phyloP scores from a whole-genome alignment of 2,329 filamentous ascomycete species.

The Biscogniauxia marginata region DNA sequence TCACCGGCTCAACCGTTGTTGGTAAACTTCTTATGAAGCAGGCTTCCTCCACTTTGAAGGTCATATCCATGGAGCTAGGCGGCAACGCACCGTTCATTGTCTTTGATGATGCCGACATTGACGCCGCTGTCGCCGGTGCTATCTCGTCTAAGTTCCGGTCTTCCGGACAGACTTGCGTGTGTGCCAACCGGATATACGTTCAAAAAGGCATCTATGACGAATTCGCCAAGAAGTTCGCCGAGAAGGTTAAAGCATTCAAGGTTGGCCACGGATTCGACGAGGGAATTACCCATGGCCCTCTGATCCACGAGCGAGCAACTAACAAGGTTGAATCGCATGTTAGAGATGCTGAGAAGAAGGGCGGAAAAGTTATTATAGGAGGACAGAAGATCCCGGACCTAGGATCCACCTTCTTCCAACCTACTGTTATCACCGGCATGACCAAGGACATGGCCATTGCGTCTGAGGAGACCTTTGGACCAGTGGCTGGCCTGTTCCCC shows the following conservation, averaged over 20 bases:
- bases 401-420: constrained; percentile 84
- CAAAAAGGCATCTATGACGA: constrained; percentile 75
- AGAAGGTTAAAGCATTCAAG: constrained; percentile 71
- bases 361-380: constrained; percentile 71
- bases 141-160: constrained; percentile 89
- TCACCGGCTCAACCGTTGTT: constrained; percentile 76
- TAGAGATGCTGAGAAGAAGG: constrained; percentile 73
- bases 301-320: constrained; percentile 82
- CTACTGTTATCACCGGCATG: constrained; percentile 87
- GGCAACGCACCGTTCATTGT: constrained; percentile 97
- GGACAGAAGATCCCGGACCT: constrained; percentile 72
- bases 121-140: constrained; percentile 78
- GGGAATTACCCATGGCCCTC: constrained; percentile 73
- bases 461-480: constrained; percentile 91
- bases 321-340: constrained; percentile 79
- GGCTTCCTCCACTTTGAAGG: constrained; percentile 79
- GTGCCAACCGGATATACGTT: constrained; percentile 79
- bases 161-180: constrained; percentile 94
- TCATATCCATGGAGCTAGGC: constrained; percentile 82
- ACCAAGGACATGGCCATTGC: constrained; percentile 81
- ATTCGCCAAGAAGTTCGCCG: constrained; percentile 67
- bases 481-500: constrained; percentile 83
- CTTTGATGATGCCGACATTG: constrained; percentile 91
- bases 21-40: constrained; percentile 86
- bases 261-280: constrained; percentile 73